phyloP scores from a whole-genome alignment of 108 stramenopile species.

The Stephanodiscus triporus region DNA sequence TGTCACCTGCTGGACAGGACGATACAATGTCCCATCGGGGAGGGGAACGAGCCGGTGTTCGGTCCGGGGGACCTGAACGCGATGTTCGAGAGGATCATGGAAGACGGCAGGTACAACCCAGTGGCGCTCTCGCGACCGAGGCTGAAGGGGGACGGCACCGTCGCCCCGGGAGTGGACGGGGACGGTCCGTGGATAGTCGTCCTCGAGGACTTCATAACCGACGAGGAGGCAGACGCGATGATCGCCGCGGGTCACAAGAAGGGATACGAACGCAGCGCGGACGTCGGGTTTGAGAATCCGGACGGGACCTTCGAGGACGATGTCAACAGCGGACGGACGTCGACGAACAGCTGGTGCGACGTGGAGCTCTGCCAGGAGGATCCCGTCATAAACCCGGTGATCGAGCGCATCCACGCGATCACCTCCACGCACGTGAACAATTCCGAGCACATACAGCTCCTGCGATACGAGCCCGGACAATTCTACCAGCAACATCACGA shows the following conservation, averaged over 20 bases:
- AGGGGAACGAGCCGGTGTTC: slow-evolving; percentile 54
- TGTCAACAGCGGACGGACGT: slow-evolving; percentile 47
- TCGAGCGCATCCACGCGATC: slow-evolving; percentile 14
- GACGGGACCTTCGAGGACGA: slow-evolving; percentile 70
- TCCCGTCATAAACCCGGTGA: slow-evolving; percentile 8
- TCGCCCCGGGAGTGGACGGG: slow-evolving; percentile 19
- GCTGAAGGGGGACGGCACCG: slow-evolving; percentile 30
- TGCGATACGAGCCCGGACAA: slow-evolving; percentile 67
- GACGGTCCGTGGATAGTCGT: slow-evolving; percentile 88
- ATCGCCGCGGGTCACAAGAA: slow-evolving; percentile 65
- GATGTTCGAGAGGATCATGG: slow-evolving; percentile 70
- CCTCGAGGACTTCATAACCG: slow-evolving; percentile 82
- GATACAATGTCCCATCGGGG: slow-evolving; percentile 66
- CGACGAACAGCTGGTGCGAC: slow-evolving; percentile 52
- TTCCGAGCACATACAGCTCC: slow-evolving; percentile 67
- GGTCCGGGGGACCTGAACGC: slow-evolving; percentile 67
- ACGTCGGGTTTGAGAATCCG: slow-evolving; percentile 65
- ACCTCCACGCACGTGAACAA: slow-evolving; percentile 20
- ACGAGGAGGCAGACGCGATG: slow-evolving; percentile 73
- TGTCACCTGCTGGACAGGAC: slow-evolving; percentile 60
- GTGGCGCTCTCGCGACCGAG: slow-evolving; percentile 63
- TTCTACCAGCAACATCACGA: slow-evolving; percentile 58
- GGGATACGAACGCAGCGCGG: slow-evolving; percentile 82
- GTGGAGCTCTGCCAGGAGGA: slow-evolving; percentile 35
- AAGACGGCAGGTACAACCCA: slow-evolving; percentile 56